Percentiles rank a stretch among this genome's conserved stretches.
phyloP scores from a whole-genome alignment of 2,329 filamentous ascomycete genomes.

The Cladosporium sp. region DNA sequence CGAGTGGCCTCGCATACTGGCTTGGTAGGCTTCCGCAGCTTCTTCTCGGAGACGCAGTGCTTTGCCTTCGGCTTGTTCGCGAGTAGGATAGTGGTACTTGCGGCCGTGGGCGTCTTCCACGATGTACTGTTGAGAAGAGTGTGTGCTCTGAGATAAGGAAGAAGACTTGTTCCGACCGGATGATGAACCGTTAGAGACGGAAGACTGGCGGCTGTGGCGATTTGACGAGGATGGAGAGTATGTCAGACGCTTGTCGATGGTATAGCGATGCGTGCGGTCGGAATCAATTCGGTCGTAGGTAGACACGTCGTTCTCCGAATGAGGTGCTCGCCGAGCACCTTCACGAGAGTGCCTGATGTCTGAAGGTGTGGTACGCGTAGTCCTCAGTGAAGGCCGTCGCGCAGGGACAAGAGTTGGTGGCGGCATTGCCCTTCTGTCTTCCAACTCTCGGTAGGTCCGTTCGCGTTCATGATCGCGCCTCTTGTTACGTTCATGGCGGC shows the following conservation, averaged over 20 bases:
- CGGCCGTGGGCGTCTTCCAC: constrained; percentile 25
- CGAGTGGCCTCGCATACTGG: constrained; percentile 19
- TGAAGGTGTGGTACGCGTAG: constrained; percentile 11
- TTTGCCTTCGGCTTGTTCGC: constrained; percentile 20
- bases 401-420: constrained; percentile 11
- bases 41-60: constrained; percentile 15
- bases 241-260: constrained; percentile 16
- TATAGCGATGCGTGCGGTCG: constrained; percentile 22
- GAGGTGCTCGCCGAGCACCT: constrained; percentile 10
- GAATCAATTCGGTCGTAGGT: constrained; percentile 24
- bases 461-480: constrained; percentile 13
- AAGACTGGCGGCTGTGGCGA: constrained; percentile 29
- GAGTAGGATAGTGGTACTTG: constrained; percentile 23
- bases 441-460: background rate
- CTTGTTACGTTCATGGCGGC: background rate
- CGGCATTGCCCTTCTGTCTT: constrained; percentile 18
- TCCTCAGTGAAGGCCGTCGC: constrained; percentile 17
- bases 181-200: constrained; percentile 28
- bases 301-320: constrained; percentile 20
- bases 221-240: constrained; percentile 17
- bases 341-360: constrained; percentile 4
- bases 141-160: constrained; percentile 19
- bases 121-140: constrained; percentile 21
- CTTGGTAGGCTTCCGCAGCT: constrained; percentile 25
- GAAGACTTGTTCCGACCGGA: constrained; percentile 30